A percentile compares a stretch with the other conserved stretches of the same genome.
Evolutionary conservation across 768 basidiomycete genomes (phyloP).

Genomic region (Macrolepiota albuminosa): DNA sequence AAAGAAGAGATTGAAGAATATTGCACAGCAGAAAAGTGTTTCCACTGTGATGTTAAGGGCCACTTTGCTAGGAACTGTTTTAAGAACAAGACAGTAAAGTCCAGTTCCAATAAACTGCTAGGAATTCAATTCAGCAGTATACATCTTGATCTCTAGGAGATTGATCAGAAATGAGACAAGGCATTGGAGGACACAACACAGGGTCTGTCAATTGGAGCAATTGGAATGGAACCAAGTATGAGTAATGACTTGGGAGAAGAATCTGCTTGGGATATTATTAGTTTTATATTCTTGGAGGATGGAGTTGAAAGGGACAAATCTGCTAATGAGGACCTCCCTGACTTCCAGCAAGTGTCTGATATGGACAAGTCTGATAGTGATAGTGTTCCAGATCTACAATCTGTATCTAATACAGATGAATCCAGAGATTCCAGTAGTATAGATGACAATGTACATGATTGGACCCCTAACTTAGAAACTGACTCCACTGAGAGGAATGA

Average conservation of each 20-base stretch:
- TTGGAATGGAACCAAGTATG: background rate
- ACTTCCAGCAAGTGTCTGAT: no score
- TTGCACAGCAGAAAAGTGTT: no score
- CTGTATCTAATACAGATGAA: no score
- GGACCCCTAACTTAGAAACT: no score
- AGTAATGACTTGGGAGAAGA: background rate
- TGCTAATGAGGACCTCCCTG: no score
- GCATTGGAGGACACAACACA: background rate
- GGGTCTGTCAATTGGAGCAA: background rate
- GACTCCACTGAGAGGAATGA: no score
- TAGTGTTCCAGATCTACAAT: no score
- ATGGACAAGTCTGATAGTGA: no score
- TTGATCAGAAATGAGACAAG: background rate
- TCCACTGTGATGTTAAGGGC: background rate
- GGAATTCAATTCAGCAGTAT: background rate
- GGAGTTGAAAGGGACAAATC: no score
- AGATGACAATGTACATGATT: no score
- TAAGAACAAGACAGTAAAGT: background rate
- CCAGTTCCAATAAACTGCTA: background rate
- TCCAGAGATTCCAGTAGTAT: no score
- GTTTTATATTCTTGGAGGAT: background rate
- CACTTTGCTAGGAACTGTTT: background rate
- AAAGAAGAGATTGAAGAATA: background rate
- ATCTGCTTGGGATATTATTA: background rate
- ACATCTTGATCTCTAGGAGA: background rate